Evolutionary conservation across 2,329 filamentous ascomycete genomes (phyloP), one percentile per base, ranked within the genome.

Genomic region (Talaromyces sp.): DNA sequence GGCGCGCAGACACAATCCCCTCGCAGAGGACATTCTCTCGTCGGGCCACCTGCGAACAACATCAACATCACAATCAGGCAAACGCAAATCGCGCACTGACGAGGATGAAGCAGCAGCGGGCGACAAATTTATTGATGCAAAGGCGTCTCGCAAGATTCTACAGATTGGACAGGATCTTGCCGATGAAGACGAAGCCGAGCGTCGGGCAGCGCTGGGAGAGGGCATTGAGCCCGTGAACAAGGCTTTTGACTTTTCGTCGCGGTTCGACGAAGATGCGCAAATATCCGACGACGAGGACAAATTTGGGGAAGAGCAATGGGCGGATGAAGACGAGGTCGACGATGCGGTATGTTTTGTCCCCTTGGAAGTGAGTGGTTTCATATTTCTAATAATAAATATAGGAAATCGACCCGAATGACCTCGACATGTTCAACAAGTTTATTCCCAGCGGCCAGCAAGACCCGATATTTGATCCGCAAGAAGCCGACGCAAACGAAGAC

Each of bases 391-490:
- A 69, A 59, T 56, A 36, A 40, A 7, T 56, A 50, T 50, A 90
- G 67, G 94, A 97, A 73, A 84, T 98, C 50, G 92, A 96, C 66
- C 92, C 94, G 2, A 87, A 89, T 63, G 95, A 99, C 67, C 82
- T 96, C 65, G 92, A 93, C 57, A 89, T 89, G 60, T 99, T 96
- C 81, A 91, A 94, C 76, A 92, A 89, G 70, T 98, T 97, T 74
- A 85, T 97, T 68, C 91, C 88, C 0, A 81, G 87, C 7, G 83
- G 90, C 68, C 88, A 92, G 65, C 86, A 86, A 63, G 84, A 93
- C 67, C 87, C 90, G 4, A 84, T 95, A 67, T 81, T 92, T 66
- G 87, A 88, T 73, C 85, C 90, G 28, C 73, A 76, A 60, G 69
- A 71, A 8, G 65, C 69, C 5, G 79, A 78, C 12, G 76, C 76